Evolutionary conservation across 768 basidiomycete species (phyloP).

Genomic region (Kwoniella botswanensis): DNA sequence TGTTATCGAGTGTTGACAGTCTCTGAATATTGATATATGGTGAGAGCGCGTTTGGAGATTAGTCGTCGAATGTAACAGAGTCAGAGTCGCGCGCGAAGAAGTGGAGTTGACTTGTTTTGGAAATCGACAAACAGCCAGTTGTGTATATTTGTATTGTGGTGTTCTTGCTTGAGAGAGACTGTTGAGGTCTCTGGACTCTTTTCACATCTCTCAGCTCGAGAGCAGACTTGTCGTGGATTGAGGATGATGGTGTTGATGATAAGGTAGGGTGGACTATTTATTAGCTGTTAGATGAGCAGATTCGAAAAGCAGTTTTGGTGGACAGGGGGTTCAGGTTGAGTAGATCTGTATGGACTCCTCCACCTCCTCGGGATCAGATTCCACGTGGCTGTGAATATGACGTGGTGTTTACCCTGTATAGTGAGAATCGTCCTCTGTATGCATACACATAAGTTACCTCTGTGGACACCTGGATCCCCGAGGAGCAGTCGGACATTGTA

Average conservation of each 20-base stretch:
- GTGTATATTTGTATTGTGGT: neutral
- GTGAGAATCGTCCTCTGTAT: neutral
- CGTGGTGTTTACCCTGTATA: conserved; percentile 2
- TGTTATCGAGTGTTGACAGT: neutral
- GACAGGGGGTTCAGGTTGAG: neutral
- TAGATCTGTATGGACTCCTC: neutral
- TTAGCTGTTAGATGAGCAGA: neutral
- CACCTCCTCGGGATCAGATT: neutral
- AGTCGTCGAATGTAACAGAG: neutral
- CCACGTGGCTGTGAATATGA: neutral
- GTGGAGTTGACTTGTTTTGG: conserved; percentile 1
- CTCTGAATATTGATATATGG: neutral
- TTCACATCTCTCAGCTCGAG: conserved; percentile 4
- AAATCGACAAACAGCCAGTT: neutral
- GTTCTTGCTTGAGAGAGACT: conserved; percentile 1
- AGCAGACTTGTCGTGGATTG: neutral
- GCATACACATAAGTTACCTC: too few relatives aligned
- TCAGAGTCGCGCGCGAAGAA: neutral
- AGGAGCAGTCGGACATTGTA: too few relatives aligned
- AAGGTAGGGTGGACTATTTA: neutral
- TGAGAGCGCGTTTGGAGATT: neutral
- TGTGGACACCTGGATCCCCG: too few relatives aligned
- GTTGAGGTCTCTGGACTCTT: conserved; percentile 3
- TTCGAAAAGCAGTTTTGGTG: neutral
- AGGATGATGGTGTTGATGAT: neutral